Evolutionary conservation across 257 asterid genomes (phyloP).

Genomic region (Jacaranda mimosifolia): DNA sequence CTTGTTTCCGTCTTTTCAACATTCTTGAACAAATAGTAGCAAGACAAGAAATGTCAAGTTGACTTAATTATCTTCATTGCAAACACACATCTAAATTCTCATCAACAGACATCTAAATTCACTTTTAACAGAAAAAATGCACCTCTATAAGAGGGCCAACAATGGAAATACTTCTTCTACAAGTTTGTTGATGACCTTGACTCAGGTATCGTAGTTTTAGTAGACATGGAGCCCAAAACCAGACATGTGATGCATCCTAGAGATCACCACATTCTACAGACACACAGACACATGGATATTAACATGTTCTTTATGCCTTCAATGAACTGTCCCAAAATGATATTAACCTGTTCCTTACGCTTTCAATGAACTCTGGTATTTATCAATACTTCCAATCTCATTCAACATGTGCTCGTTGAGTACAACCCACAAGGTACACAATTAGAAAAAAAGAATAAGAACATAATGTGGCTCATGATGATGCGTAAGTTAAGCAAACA

Average conservation of each 20-base stretch:
- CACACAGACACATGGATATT: too few species aligned
- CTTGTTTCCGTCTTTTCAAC: too few species aligned
- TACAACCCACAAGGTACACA: constrained; percentile 68
- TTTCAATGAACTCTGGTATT: constrained; percentile 95
- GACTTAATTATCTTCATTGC: background rate
- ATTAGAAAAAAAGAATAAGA: too few species aligned
- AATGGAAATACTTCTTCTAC: constrained; percentile 96
- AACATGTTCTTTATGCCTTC: too few species aligned
- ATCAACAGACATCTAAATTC: background rate
- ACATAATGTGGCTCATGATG: too few species aligned
- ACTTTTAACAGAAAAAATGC: background rate
- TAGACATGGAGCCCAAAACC: constrained; percentile 99
- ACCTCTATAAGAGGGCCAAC: constrained; percentile 99
- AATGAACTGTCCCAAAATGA: constrained; percentile 11
- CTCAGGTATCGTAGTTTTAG: constrained; percentile 96
- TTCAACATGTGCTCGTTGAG: constrained; percentile 80
- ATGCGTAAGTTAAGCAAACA: too few species aligned
- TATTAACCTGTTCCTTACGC: constrained; percentile 85
- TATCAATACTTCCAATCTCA: constrained; percentile 91
- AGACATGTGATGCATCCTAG: constrained; percentile 97
- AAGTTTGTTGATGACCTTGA: constrained; percentile 89
- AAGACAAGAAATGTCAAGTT: background rate
- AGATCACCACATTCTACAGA: constrained; percentile 10
- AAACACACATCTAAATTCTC: background rate
- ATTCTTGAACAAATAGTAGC: background rate